Evolutionary conservation across 2,329 filamentous ascomycete species (phyloP).

Genomic region (Tolypocladium ovalisporum): DNA sequence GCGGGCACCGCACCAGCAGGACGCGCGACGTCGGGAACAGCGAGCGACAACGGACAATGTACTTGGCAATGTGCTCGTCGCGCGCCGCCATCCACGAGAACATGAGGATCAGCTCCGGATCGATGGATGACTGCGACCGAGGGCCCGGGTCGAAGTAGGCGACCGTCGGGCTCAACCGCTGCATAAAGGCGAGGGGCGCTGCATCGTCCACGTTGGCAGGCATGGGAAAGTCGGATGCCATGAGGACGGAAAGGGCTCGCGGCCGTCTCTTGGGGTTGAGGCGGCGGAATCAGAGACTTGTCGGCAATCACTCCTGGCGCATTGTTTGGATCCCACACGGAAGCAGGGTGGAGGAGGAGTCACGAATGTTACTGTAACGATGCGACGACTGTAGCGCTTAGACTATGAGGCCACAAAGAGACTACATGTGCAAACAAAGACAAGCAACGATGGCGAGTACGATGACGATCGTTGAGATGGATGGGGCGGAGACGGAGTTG

Average conservation of each 20-base stretch:
- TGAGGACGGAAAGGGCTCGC: constrained; percentile 4
- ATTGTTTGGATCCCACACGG: neutral
- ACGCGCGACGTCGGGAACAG: constrained; percentile 34
- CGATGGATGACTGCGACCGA: neutral
- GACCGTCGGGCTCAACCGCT: constrained; percentile 23
- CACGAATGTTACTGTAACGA: neutral
- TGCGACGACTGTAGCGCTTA: neutral
- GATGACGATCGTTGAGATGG: neutral
- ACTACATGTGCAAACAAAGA: neutral
- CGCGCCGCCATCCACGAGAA: constrained; percentile 40
- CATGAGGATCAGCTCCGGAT: constrained; percentile 36
- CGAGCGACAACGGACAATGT: constrained; percentile 31
- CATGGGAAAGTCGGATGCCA: constrained; percentile 13
- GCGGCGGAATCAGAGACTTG: neutral
- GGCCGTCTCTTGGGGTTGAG: neutral
- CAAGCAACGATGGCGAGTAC: neutral
- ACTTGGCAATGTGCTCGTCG: constrained; percentile 41
- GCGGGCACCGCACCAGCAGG: constrained; percentile 32
- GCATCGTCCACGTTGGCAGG: neutral
- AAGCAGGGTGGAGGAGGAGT: neutral
- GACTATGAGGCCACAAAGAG: neutral
- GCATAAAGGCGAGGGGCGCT: constrained; percentile 22
- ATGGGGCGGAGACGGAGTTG: neutral
- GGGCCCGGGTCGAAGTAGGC: constrained; percentile 21
- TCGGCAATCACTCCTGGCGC: neutral